A percentile compares a stretch with the other conserved stretches of the same genome.
Conservation (phyloP, 352 stramenopile species). For the Phytophthora sansomeana region DNA sequence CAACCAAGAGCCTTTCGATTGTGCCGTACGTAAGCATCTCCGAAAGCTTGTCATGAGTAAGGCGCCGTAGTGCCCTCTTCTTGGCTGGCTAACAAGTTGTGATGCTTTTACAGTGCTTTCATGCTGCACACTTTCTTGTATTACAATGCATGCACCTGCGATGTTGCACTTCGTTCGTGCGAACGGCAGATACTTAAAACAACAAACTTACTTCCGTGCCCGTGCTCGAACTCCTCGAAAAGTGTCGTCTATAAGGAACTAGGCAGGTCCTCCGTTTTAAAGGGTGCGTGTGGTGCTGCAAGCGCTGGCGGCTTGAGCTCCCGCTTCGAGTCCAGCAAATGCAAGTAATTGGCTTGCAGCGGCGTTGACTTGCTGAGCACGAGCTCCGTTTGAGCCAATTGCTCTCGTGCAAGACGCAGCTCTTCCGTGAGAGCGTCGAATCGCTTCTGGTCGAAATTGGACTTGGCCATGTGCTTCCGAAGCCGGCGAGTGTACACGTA, state of each 20-base stretch:
- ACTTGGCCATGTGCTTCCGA: slow-evolving; percentile 58
- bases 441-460: slow-evolving; percentile 65
- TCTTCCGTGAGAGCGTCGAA: slow-evolving; percentile 52
- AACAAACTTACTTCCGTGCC: slow-evolving; percentile 26
- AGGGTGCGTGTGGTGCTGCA: slow-evolving; percentile 9
- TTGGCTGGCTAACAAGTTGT: no score
- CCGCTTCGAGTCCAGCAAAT: slow-evolving; percentile 54
- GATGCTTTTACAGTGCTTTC: no score
- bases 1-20: no score
- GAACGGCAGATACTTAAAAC: slow-evolving; percentile 16
- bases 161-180: slow-evolving; percentile 38
- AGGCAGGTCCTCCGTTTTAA: slow-evolving; percentile 18
- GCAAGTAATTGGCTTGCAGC: slow-evolving; percentile 75
- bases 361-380: slow-evolving; percentile 74
- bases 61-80: no score
- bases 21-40: no score
- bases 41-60: no score
- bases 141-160: slow-evolving; percentile 30
- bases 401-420: slow-evolving; percentile 43
- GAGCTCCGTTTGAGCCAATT: slow-evolving; percentile 59
- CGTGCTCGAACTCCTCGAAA: slow-evolving; percentile 6
- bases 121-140: slow-evolving; percentile 6
- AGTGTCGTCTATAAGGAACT: slow-evolving; percentile 15
- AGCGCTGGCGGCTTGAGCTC: slow-evolving; percentile 34
- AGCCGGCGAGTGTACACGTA: slow-evolving; percentile 81